Evolutionary conservation across 495 filamentous ascomycete species (phyloP), one percentile per base, ranked within the genome.

Genomic region (Penicillium paradoxum): DNA sequence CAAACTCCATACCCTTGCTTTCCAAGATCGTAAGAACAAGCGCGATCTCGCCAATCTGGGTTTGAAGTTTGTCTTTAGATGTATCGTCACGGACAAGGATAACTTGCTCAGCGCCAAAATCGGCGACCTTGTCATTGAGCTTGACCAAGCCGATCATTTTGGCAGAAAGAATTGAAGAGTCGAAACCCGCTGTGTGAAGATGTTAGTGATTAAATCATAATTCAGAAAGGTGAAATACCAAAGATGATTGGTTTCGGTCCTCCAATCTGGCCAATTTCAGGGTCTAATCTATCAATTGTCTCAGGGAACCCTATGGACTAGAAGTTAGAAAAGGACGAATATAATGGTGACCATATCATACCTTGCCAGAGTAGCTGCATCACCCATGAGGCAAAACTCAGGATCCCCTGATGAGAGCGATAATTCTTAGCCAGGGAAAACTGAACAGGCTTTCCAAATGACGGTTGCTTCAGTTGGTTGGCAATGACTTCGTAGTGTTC

Each of bases 1-100:
- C 71, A 45, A 77, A 77, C 43, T 77, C 73, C 73, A 77, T 77
- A 7, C 73, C 73, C 37, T 77, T 77, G 29, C 68, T 71, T 49
- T 77, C 57, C 1, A 72, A 56, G 34, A 77, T 68, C 6, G 74
- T 77, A 0, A 74, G 56, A 18, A 75, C 59, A 6, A 77, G 45
- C 0, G 69, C 63, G n/a, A 59, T 52, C 14, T 63, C 53, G 7
- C 61, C 63, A n/a, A 77, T 55, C 19, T 63, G 17, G 1, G 29
- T 37, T 22, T 70, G 61, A 3, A 76, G 32, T 3, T 40, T 63
- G 37, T 46, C 43, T 34, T 74, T 74, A 2, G 57, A 39, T 11
- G 42, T 33, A 15, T 65, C 54, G 18, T 77, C 74, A 1, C 73
- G 64, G 3, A 74, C 71, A 19, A 77, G 58, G 33, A 77, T 72